Percentiles rank a stretch among this genome's conserved stretches.
These are phyloP conservation scores for Suhomyces yuchorum DNA, from an alignment of 1,139 yeast genomes.

Conservation along the genomic window DNA sequence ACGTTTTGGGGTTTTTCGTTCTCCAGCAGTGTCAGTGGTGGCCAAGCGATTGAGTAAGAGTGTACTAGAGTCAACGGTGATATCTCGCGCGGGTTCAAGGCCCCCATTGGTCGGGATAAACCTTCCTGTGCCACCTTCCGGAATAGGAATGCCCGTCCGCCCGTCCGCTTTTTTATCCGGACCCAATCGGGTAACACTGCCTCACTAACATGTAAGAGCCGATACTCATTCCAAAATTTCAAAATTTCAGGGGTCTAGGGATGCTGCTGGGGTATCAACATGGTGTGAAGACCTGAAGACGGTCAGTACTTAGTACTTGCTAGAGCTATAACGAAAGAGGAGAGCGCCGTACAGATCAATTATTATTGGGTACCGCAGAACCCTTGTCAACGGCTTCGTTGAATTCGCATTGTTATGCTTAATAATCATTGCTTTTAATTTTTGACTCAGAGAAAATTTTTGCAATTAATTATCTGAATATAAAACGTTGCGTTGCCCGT, in stretches of 20 bases:
- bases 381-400: neutral
- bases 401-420: slow-evolving; percentile 6
- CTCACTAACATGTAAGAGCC: neutral
- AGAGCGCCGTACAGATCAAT: too few species aligned
- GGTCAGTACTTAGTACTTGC: too few species aligned
- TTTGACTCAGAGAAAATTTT: slow-evolving; percentile 11
- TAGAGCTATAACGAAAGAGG: too few species aligned
- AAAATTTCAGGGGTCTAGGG: neutral
- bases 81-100: neutral
- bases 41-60: too few species aligned
- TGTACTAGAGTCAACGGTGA: too few species aligned
- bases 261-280: too few species aligned
- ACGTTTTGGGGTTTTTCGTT: too few species aligned
- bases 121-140: neutral
- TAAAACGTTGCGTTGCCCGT: slow-evolving; percentile 3
- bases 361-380: neutral
- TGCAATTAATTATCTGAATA: slow-evolving; percentile 1
- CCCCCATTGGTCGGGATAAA: slow-evolving; percentile 8
- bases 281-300: too few species aligned
- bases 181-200: slow-evolving; percentile 1
- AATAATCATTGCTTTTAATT: slow-evolving; percentile 10
- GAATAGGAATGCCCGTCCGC: slow-evolving; percentile 6
- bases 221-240: neutral
- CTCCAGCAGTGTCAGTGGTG: too few species aligned
- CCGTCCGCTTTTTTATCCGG: neutral